Evolutionary conservation across 495 filamentous ascomycete species (phyloP).

Genomic region (Elaphomyces granulatus): DNA sequence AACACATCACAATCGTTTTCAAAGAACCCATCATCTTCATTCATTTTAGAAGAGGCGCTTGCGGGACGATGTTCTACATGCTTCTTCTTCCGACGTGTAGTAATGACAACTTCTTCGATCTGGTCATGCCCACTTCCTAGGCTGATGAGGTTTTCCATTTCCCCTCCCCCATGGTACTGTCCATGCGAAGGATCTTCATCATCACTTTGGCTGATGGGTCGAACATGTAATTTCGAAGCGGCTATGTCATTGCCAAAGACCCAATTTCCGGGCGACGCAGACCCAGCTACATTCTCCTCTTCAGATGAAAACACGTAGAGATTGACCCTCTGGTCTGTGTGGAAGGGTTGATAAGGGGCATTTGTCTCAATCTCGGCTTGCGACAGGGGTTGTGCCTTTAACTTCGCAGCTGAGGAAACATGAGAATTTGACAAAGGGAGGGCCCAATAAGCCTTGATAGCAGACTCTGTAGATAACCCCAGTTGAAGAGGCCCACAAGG

Average conservation of each 20-base stretch:
- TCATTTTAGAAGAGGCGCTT: conserved; percentile 12
- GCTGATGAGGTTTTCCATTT: conserved; percentile 39
- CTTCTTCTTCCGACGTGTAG: conserved; percentile 53
- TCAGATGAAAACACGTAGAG: conserved; percentile 43
- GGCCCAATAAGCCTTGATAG: conserved; percentile 19
- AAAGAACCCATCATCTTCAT: conserved; percentile 72
- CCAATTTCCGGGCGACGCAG: conserved; percentile 37
- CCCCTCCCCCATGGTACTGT: conserved; percentile 22
- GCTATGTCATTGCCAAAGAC: conserved; percentile 54
- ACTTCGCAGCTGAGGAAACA: conserved; percentile 15
- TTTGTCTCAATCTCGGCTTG: conserved; percentile 90
- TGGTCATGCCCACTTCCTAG: conserved; percentile 48
- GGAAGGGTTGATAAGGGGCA: conserved; percentile 79
- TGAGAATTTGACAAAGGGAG: conserved; percentile 23
- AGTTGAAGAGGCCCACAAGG: conserved; percentile 26
- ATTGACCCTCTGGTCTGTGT: conserved; percentile 66
- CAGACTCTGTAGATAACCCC: conserved; percentile 17
- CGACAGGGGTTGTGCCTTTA: conserved; percentile 43
- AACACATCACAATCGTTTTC: conserved; percentile 89
- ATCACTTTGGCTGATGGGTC: conserved; percentile 28
- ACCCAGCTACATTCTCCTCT: conserved; percentile 8
- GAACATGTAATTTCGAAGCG: conserved; percentile 47
- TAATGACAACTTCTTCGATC: conserved; percentile 65
- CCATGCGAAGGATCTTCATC: conserved; percentile 35
- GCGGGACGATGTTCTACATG: conserved; percentile 6